Evolutionary conservation across 1,284 basidiomycete genomes (phyloP), one percentile per base, ranked within the genome.

Genomic region (Cryptococcus depauperatus): DNA sequence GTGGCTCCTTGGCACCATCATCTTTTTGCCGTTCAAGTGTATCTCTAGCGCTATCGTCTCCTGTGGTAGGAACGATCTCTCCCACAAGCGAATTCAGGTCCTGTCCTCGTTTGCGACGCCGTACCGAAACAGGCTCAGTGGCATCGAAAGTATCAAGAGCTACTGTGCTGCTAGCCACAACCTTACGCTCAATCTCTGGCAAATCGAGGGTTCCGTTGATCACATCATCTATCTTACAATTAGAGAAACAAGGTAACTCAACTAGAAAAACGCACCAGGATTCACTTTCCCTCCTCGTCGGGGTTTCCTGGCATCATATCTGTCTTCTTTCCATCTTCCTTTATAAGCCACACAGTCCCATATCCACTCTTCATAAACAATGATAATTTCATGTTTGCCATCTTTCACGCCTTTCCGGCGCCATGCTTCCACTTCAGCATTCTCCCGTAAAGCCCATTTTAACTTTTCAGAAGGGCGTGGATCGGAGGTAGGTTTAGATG

Each of bases 321-420:
- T 44, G 23, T 66, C 64, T 48, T 69, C 68, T 47, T 56, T 62
- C 54, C 59, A 69, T 28, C 67, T 56, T 5, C 68, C 69, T 10
- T 48, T 44, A 41, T 58, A 70, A 10, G 51, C 61, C 8, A 68
- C 56, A 38, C 69, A 70, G 56, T 71, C 69, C 68, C 68, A 70
- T n/a, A 71, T 54, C 69, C 69, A 71, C 41, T 69, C 66, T 40
- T 69, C 65, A 48, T 69, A 68, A 3, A 67, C 57, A 41, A 69
- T 61, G 38, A 53, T 51, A 28, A 66, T 65, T 41, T 61, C 58
- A 3, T 38, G 22, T 32, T 39, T 37, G 10, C 62, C 59, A 22
- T 43, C 52, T 1, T 57, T 54, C 13, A 50, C 39, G 1, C 65
- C 64, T 26, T 57, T 52, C n/a, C 61, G 43, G 26, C 58, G 48